Evolutionary conservation across 2,329 filamentous ascomycete species (phyloP).

Genomic region (Epichloe brachyelytri): DNA sequence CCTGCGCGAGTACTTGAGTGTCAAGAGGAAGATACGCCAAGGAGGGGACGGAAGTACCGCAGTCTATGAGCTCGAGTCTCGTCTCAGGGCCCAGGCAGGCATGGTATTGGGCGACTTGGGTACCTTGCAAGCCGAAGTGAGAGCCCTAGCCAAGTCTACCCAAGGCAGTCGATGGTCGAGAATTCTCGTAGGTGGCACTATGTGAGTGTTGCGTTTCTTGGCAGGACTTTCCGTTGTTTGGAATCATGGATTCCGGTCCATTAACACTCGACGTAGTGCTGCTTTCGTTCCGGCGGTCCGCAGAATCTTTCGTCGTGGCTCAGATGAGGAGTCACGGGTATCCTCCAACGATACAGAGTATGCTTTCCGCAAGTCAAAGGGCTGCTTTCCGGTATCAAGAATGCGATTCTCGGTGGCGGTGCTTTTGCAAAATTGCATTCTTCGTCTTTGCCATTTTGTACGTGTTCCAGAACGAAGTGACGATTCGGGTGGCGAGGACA

Average conservation of each 20-base stretch:
- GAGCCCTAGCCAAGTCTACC: constrained; percentile 27
- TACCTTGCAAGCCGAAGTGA: constrained; percentile 30
- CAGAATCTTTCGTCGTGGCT: constrained; percentile 34
- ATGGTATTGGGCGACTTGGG: constrained; percentile 32
- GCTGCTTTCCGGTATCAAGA: constrained; percentile 36
- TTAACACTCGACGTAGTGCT: constrained; percentile 22
- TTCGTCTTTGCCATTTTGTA: constrained; percentile 45
- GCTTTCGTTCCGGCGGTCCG: constrained; percentile 40
- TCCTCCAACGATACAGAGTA: constrained; percentile 43
- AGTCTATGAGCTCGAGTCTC: constrained; percentile 27
- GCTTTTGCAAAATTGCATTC: constrained; percentile 36
- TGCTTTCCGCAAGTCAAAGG: constrained; percentile 38
- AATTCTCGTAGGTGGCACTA: constrained; percentile 37
- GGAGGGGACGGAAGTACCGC: constrained; percentile 15
- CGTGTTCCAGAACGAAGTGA: constrained; percentile 46
- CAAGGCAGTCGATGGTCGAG: constrained; percentile 39
- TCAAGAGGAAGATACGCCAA: constrained; percentile 19
- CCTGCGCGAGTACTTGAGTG: constrained; percentile 22
- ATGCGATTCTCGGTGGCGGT: constrained; percentile 29
- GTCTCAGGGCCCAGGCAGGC: constrained; percentile 28
- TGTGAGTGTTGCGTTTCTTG: constrained; percentile 26
- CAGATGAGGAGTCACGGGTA: constrained; percentile 21
- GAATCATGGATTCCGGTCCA: too few species aligned
- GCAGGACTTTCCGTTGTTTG: not conserved
- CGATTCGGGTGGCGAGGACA: constrained; percentile 39